Evolutionary conservation across 768 basidiomycete species (phyloP), one percentile per base, ranked within the genome.

Genomic region (Clavaria fumosa): DNA sequence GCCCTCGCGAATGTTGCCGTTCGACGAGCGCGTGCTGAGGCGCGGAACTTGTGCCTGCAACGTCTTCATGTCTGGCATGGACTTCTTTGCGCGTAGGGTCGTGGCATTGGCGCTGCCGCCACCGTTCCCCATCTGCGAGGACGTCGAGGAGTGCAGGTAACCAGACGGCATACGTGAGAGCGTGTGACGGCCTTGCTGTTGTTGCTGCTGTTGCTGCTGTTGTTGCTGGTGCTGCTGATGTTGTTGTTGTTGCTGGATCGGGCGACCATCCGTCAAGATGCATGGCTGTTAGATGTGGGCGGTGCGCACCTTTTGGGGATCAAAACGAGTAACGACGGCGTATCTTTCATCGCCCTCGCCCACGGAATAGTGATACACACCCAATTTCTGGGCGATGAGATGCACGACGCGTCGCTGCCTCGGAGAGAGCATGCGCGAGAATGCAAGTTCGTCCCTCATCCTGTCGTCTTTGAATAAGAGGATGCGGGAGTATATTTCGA

Each of bases 41-140:
- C 84, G 78, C 23, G 82, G 84, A 1, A 78, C 77, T 49, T 78
- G 75, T 12, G 76, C 66, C 43, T 85, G 84, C 45, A 88, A 58
- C 11, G 80, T 80, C 61, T 85, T 85, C 75, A 96, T 77, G 58
- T 96, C 89, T 2, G 95, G 95, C 95, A 97, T 97, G 17, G 89
- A 93, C 61, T 95, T 95, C 67, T 97, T 97, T 57, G 79, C 75
- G 28, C 91, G 78, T 38, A 96, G 70, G 28, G 74, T 64, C 33
- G 62, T 66, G 46, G 57, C 64, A n/a, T n/a, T n/a, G n/a, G n/a
- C n/a, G n/a, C n/a, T n/a, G n/a, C n/a, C n/a, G n/a, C n/a, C n/a
- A n/a, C n/a, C n/a, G n/a, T n/a, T n/a, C 46, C 62, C 61, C 41
- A 58, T 60, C 40, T 60, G 66, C 49, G 55, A 53, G 38, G 61